phyloP scores from a whole-genome alignment of 768 basidiomycete species.

The Trametes gibbosa region DNA sequence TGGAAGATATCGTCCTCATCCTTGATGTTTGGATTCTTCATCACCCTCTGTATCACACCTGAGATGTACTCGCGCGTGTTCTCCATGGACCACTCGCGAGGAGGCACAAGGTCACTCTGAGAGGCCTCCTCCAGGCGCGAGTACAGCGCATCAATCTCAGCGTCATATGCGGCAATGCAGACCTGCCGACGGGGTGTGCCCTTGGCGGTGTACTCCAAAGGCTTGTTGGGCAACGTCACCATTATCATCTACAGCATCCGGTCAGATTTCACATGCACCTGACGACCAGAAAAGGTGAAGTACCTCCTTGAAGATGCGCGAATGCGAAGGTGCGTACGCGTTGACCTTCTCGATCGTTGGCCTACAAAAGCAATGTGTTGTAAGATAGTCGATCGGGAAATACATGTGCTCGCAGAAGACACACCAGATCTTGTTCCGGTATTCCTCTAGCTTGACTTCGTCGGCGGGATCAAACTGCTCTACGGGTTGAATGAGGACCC shows the following conservation, averaged over 20 bases:
- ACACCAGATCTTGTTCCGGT: slow-evolving; percentile 17
- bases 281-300: too few relatives aligned
- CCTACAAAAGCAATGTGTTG: slow-evolving; percentile 9
- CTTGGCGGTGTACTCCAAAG: slow-evolving; percentile 32
- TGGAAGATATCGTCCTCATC: slow-evolving; percentile 42
- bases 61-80: slow-evolving; percentile 31
- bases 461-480: slow-evolving; percentile 30
- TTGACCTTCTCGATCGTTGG: slow-evolving; percentile 27
- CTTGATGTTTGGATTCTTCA: slow-evolving; percentile 25
- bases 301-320: slow-evolving; percentile 35
- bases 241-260: slow-evolving; percentile 37
- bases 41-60: slow-evolving; percentile 33
- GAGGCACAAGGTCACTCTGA: slow-evolving; percentile 29
- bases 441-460: slow-evolving; percentile 9
- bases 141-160: slow-evolving; percentile 41
- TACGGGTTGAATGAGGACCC: slow-evolving; percentile 39
- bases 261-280: too few relatives aligned
- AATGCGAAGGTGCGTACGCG: slow-evolving; percentile 27
- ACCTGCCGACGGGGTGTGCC: slow-evolving; percentile 28
- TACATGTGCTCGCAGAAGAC: background rate
- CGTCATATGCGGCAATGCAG: slow-evolving; percentile 31
- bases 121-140: slow-evolving; percentile 32
- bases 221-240: slow-evolving; percentile 26
- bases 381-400: too few relatives aligned
- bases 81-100: slow-evolving; percentile 27